A percentile compares a stretch with the other conserved stretches of the same genome.
Evolutionary conservation across 225 moss, liverwort and hornwort genomes (phyloP).

Genomic region (Polytrichum commune): DNA sequence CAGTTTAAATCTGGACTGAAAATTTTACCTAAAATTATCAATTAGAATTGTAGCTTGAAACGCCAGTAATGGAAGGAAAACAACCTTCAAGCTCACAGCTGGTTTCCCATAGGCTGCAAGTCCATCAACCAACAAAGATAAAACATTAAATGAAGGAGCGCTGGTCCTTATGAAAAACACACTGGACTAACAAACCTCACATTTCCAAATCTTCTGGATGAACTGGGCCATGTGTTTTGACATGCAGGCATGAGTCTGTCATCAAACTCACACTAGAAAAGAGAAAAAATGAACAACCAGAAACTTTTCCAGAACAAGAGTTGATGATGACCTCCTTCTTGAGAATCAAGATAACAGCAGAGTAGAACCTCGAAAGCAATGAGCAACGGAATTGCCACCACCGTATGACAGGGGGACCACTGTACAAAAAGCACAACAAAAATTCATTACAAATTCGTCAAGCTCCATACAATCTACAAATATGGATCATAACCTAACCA

Average conservation of each 20-base stretch:
- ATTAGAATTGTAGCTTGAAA: conserved; percentile 83
- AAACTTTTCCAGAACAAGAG: background rate
- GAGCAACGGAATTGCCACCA: conserved; percentile 88
- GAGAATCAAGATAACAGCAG: conserved; percentile 83
- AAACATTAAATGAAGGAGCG: background rate
- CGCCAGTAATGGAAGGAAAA: conserved; percentile 86
- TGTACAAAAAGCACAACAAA: conserved; percentile 33
- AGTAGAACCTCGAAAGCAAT: conserved; percentile 93
- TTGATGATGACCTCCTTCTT: conserved; percentile 46
- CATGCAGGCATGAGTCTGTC: too few species aligned
- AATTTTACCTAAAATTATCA: conserved; percentile 89
- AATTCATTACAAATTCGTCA: background rate
- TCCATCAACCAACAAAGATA: conserved; percentile 5
- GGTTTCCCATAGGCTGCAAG: conserved; percentile 43
- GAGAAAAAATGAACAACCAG: too few species aligned
- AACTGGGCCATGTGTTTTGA: too few species aligned
- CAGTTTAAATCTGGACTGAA: background rate
- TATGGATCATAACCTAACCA: too few species aligned
- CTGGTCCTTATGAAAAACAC: background rate
- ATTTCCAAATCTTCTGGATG: background rate
- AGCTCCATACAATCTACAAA: background rate
- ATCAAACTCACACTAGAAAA: too few species aligned
- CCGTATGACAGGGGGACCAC: conserved; percentile 99
- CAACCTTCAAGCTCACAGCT: conserved; percentile 84
- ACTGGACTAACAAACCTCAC: background rate